Evolutionary conservation across 2,329 filamentous ascomycete species (phyloP).

Genomic region (Colletotrichum scovillei): DNA sequence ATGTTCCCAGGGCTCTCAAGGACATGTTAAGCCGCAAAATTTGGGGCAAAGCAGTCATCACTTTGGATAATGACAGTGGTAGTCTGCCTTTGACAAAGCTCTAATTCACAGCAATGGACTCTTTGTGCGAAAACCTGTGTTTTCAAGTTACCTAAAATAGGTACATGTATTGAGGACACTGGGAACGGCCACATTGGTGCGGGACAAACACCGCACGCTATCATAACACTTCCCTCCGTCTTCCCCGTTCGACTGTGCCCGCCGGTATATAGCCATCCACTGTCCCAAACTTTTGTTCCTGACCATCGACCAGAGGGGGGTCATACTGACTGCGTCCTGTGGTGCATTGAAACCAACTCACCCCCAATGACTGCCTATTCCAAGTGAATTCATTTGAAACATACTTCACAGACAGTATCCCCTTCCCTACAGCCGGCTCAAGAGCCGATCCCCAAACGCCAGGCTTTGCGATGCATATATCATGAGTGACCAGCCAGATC

Average conservation of each 20-base stretch:
- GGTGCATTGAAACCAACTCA: not conserved
- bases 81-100: not conserved
- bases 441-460: constrained; percentile 35
- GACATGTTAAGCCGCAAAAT: constrained; percentile 62
- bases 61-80: constrained; percentile 42
- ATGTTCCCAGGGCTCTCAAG: constrained; percentile 60
- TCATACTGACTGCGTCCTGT: not conserved
- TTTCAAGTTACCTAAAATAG: not conserved
- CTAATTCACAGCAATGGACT: not conserved
- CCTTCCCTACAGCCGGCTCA: constrained; percentile 6
- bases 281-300: constrained; percentile 25
- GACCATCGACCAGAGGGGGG: constrained; percentile 1
- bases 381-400: not conserved
- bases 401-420: constrained; percentile 1
- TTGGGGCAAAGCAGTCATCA: constrained; percentile 68
- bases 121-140: not conserved
- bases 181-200: not conserved
- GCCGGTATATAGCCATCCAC: constrained; percentile 31
- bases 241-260: constrained; percentile 7
- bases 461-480: constrained; percentile 39
- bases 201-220: not conserved
- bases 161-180: not conserved
- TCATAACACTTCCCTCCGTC: constrained; percentile 24
- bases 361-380: not conserved
- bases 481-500: constrained; percentile 33